A percentile compares a stretch with the other conserved stretches of the same genome.
Conservation (phyloP, 1,139 yeast genomes). For the Debaryomyces sp. region DNA sequence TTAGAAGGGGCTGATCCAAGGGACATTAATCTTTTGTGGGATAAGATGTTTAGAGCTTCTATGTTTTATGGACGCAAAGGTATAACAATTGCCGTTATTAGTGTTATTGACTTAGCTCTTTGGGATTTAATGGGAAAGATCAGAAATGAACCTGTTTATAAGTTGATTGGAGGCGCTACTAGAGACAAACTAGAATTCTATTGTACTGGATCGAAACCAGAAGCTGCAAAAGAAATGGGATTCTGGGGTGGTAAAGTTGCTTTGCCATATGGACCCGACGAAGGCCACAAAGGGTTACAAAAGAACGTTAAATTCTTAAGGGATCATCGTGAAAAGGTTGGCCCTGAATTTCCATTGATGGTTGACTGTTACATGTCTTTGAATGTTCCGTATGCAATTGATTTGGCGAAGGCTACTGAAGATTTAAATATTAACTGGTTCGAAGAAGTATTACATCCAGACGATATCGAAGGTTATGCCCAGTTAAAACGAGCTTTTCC, state of each 20-base stretch:
- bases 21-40: slow-evolving; percentile 47
- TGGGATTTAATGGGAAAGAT: slow-evolving; percentile 54
- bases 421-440: slow-evolving; percentile 53
- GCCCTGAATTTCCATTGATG: slow-evolving; percentile 54
- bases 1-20: slow-evolving; percentile 49
- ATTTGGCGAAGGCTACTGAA: slow-evolving; percentile 42
- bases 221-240: slow-evolving; percentile 48
- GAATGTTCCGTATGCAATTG: slow-evolving; percentile 49
- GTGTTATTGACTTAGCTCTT: slow-evolving; percentile 49
- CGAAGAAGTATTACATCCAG: slow-evolving; percentile 54
- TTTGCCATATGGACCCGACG: slow-evolving; percentile 52
- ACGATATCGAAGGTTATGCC: slow-evolving; percentile 49
- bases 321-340: slow-evolving; percentile 45
- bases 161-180: slow-evolving; percentile 53
- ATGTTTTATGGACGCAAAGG: slow-evolving; percentile 56
- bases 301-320: slow-evolving; percentile 48
- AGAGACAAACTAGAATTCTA: slow-evolving; percentile 46
- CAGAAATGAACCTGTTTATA: slow-evolving; percentile 51
- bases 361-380: slow-evolving; percentile 55
- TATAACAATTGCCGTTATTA: slow-evolving; percentile 46
- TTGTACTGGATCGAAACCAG: slow-evolving; percentile 51
- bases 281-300: slow-evolving; percentile 45
- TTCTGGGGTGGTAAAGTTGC: slow-evolving; percentile 57
- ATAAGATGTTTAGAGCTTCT: slow-evolving; percentile 49
- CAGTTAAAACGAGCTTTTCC: slow-evolving; percentile 49